These are phyloP conservation scores for Zygosaccharomyces pseudobailii DNA, from an alignment of 1,139 yeast species.

Conservation along the genomic window DNA sequence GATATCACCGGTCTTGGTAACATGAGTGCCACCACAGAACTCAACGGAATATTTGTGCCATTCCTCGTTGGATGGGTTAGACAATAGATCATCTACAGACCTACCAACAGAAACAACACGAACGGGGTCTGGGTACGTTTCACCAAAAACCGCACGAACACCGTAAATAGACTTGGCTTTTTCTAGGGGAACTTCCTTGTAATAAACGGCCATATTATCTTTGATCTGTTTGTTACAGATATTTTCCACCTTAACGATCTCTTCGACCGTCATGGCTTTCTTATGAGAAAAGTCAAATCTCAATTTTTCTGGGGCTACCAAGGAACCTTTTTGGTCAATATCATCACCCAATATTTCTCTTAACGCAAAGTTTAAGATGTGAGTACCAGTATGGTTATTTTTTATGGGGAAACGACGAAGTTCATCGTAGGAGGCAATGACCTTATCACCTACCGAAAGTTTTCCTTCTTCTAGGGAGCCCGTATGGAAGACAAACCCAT, in stretches of 20 bases:
- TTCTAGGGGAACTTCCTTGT: slow-evolving; percentile 74
- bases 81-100: slow-evolving; percentile 74
- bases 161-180: slow-evolving; percentile 73
- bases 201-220: slow-evolving; percentile 65
- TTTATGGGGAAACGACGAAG: slow-evolving; percentile 94
- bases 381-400: slow-evolving; percentile 98
- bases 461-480: slow-evolving; percentile 78
- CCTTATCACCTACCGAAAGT: slow-evolving; percentile 58
- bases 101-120: slow-evolving; percentile 95
- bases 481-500: slow-evolving; percentile 93
- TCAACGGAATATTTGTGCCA: slow-evolving; percentile 83
- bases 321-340: slow-evolving; percentile 93
- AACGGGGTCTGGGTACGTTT: slow-evolving; percentile 97
- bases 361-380: slow-evolving; percentile 82
- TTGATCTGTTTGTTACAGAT: slow-evolving; percentile 69
- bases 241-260: slow-evolving; percentile 68
- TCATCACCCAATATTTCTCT: slow-evolving; percentile 81
- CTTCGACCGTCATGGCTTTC: slow-evolving; percentile 66
- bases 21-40: slow-evolving; percentile 99
- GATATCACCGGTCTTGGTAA: slow-evolving; percentile 85
- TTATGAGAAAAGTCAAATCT: slow-evolving; percentile 96
- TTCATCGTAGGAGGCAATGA: slow-evolving; percentile 87
- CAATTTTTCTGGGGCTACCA: slow-evolving; percentile 90
- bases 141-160: slow-evolving; percentile 97
- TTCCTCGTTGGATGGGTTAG: slow-evolving; percentile 61